Percentiles rank a stretch among this genome's conserved stretches.
Conservation (phyloP, 352 stramenopile species). For the Pelagophyceae sp. region DNA sequence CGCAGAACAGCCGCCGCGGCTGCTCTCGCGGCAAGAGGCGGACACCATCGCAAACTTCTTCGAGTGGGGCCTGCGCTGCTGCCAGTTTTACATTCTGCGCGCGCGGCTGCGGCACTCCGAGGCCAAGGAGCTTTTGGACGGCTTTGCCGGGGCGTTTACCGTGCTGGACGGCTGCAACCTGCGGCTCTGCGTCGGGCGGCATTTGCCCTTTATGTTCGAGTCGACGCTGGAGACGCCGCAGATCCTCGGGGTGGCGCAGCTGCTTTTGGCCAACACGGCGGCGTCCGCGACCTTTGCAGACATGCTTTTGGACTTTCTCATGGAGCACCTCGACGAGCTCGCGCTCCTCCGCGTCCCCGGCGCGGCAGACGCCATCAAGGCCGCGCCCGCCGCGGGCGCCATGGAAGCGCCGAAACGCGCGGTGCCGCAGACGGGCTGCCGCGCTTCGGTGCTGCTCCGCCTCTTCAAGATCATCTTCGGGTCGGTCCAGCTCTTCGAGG, state of each 20-base stretch:
- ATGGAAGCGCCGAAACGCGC: neutral
- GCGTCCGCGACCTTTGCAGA: conserved; percentile 83
- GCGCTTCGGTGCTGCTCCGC: conserved; percentile 56
- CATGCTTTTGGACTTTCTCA: conserved; percentile 85
- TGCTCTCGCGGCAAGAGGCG: neutral
- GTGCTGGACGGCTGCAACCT: conserved; percentile 88
- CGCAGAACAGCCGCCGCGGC: neutral
- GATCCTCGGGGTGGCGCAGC: conserved; percentile 82
- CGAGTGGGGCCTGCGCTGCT: conserved; percentile 58
- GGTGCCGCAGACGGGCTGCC: neutral
- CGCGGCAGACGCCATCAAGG: too few species aligned
- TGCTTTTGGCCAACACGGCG: conserved; percentile 84
- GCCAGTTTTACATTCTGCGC: neutral
- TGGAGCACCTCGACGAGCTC: conserved; percentile 82
- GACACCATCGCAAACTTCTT: conserved; percentile 53
- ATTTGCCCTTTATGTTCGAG: conserved; percentile 77
- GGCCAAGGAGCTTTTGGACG: conserved; percentile 77
- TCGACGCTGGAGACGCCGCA: conserved; percentile 82
- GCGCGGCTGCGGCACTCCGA: too few species aligned
- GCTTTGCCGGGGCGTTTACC: conserved; percentile 91
- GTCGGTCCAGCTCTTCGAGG: conserved; percentile 85
- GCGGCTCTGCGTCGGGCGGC: conserved; percentile 51
- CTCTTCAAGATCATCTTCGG: conserved; percentile 92
- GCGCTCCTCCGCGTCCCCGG: too few species aligned
- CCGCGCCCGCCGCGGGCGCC: too few species aligned